Conservation (phyloP, 2,329 filamentous ascomycete genomes). For the Trichoderma koningiopsis region DNA sequence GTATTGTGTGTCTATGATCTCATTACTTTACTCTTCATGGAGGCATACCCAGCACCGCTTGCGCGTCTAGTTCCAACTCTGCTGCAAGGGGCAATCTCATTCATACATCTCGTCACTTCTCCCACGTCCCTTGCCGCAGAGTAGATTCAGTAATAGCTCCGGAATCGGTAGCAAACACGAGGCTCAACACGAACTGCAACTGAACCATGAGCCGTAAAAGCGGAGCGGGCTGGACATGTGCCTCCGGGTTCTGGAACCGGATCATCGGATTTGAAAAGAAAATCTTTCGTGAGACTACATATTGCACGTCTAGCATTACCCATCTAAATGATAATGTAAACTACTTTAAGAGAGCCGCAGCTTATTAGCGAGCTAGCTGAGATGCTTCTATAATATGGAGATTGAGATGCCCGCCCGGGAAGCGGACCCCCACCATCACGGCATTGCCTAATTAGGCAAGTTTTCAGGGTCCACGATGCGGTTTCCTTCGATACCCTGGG, state of each 20-base stretch:
- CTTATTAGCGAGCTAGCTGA: neutral
- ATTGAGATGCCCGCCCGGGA: neutral
- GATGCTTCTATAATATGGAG: neutral
- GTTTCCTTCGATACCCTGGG: neutral
- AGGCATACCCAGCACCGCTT: neutral
- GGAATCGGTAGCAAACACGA: neutral
- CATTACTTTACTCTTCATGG: neutral
- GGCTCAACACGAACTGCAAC: neutral
- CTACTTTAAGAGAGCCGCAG: neutral
- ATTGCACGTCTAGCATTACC: neutral
- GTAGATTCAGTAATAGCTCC: neutral
- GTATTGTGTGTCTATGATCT: neutral
- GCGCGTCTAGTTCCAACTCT: neutral
- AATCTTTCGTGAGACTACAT: neutral
- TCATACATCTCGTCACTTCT: neutral
- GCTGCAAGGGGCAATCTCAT: neutral
- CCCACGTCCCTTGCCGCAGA: neutral
- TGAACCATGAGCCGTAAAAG: conserved; percentile 4
- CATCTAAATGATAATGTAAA: neutral
- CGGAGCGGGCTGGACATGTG: neutral
- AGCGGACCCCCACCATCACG: conserved; percentile 12
- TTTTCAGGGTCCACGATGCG: conserved; percentile 27
- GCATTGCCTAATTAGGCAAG: conserved; percentile 28
- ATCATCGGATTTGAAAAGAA: neutral
- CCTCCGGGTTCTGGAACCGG: conserved; percentile 1